Percentiles rank a stretch among this genome's conserved stretches.
These are phyloP conservation scores for Colletotrichum tabaci DNA, from an alignment of 2,329 filamentous ascomycete species.

Conservation along the genomic window DNA sequence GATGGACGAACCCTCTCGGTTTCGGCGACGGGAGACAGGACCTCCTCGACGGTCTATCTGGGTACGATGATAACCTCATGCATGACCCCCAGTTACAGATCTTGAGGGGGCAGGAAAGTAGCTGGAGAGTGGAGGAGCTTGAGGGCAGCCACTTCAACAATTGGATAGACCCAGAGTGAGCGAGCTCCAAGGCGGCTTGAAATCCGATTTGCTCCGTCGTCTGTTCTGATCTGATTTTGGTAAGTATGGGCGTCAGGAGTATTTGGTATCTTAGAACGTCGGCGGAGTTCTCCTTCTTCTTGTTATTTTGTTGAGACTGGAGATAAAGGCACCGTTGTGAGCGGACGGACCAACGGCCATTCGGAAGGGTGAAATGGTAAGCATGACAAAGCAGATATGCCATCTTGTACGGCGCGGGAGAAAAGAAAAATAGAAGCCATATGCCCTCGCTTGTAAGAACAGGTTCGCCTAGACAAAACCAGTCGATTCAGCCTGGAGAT, in stretches of 20 bases:
- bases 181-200: neutral
- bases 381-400: neutral
- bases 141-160: conserved; percentile 50
- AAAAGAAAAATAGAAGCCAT: neutral
- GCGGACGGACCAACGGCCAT: neutral
- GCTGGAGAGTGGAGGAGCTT: conserved; percentile 55
- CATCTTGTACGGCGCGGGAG: neutral
- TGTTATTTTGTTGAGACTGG: conserved; percentile 15
- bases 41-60: conserved; percentile 41
- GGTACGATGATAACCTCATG: conserved; percentile 44
- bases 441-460: neutral
- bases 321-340: conserved; percentile 5
- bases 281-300: conserved; percentile 3
- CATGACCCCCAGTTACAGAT: conserved; percentile 46
- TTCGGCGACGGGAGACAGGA: conserved; percentile 37
- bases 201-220: neutral
- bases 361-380: neutral
- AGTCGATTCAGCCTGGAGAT: neutral
- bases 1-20: conserved; percentile 38
- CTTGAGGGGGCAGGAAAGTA: conserved; percentile 51
- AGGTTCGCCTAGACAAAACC: neutral
- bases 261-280: conserved; percentile 3
- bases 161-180: conserved; percentile 51
- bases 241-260: conserved; percentile 15
- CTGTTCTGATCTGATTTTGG: neutral